A percentile compares a stretch with the other conserved stretches of the same genome.
phyloP scores from a whole-genome alignment of 2,329 filamentous ascomycete genomes.

The Talaromyces islandicus region DNA sequence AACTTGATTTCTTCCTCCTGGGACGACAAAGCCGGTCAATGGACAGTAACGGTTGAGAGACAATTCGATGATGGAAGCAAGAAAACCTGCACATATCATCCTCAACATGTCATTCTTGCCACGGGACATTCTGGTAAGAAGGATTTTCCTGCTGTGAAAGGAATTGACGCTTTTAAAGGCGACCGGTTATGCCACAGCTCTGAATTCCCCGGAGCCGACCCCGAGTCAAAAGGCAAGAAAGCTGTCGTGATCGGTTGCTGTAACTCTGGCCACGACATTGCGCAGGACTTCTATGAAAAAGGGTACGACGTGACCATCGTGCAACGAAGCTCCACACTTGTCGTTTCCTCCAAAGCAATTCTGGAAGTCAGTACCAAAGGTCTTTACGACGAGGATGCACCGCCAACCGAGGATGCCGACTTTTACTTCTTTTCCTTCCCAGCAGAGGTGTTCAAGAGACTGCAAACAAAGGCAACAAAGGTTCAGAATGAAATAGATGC shows the following conservation, averaged over 20 bases:
- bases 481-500: constrained; percentile 28
- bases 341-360: constrained; percentile 53
- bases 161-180: constrained; percentile 52
- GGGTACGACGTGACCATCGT: constrained; percentile 65
- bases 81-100: constrained; percentile 52
- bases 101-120: constrained; percentile 59
- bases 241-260: constrained; percentile 63
- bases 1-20: constrained; percentile 45
- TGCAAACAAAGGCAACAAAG: constrained; percentile 45
- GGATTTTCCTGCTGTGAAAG: constrained; percentile 44
- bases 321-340: constrained; percentile 60
- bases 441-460: constrained; percentile 53
- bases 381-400: constrained; percentile 44
- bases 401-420: constrained; percentile 62
- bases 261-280: constrained; percentile 65
- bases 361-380: constrained; percentile 49
- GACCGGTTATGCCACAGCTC: constrained; percentile 56
- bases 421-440: constrained; percentile 55
- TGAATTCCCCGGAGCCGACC: constrained; percentile 50
- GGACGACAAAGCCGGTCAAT: constrained; percentile 45
- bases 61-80: constrained; percentile 29
- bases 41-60: constrained; percentile 51
- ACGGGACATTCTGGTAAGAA: constrained; percentile 65
- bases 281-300: constrained; percentile 61
- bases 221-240: constrained; percentile 48